Conservation (phyloP, 208 protist genomes). For the Crithidia sp. region DNA sequence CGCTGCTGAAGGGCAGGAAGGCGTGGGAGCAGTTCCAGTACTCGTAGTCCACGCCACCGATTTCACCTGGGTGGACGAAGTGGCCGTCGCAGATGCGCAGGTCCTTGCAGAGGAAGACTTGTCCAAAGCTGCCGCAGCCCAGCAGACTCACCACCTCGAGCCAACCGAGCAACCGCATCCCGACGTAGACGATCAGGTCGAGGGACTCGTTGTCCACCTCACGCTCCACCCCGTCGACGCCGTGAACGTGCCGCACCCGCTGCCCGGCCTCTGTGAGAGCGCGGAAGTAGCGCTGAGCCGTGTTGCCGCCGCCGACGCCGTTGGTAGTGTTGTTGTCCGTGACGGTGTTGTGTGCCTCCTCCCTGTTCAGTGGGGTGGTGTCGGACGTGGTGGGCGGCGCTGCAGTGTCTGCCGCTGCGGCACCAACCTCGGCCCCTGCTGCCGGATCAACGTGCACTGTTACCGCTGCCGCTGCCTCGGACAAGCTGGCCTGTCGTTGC, state of each 20-base stretch:
- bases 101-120: slow-evolving; percentile 90
- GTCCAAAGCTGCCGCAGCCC: slow-evolving; percentile 81
- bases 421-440: not conserved
- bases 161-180: slow-evolving; percentile 85
- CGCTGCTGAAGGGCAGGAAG: slow-evolving; percentile 79
- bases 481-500: not conserved
- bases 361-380: no score
- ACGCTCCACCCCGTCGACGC: slow-evolving; percentile 65
- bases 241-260: slow-evolving; percentile 69
- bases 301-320: not conserved
- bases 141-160: slow-evolving; percentile 82
- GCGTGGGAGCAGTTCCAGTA: slow-evolving; percentile 87
- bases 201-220: slow-evolving; percentile 78
- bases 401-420: not conserved
- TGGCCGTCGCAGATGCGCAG: slow-evolving; percentile 67
- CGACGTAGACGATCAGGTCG: slow-evolving; percentile 82
- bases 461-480: no score
- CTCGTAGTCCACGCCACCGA: slow-evolving; percentile 79
- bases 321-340: not conserved
- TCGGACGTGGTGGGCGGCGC: not conserved
- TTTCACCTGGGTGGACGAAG: slow-evolving; percentile 73
- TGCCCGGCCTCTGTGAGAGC: slow-evolving; percentile 48
- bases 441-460: not conserved
- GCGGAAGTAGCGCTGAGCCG: slow-evolving; percentile 31
- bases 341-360: not conserved